Conservation (phyloP, 2,329 filamentous ascomycete species). For the Cercospora sp. region DNA sequence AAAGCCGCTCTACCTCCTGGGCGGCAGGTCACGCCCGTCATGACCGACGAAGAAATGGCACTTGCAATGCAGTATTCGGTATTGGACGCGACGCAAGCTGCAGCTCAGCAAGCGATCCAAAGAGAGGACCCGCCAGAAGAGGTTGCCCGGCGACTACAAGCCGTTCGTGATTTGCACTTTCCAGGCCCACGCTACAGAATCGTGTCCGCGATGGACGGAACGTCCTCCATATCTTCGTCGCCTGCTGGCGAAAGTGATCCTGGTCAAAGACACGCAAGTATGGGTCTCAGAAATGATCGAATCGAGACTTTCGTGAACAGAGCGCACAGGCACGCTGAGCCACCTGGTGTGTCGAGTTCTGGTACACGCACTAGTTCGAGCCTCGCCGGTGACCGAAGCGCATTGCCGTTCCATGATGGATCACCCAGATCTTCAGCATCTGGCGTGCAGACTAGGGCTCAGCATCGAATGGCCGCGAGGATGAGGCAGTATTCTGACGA, state of each 20-base stretch:
- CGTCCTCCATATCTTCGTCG: neutral
- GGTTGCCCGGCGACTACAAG: neutral
- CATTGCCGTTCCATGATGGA: neutral
- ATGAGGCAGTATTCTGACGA: neutral
- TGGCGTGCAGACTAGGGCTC: neutral
- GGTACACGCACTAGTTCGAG: neutral
- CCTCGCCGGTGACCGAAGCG: neutral
- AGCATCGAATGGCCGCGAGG: neutral
- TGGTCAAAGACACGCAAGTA: neutral
- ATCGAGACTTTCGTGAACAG: neutral
- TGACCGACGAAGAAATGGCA: constrained; percentile 18
- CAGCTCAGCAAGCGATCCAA: neutral
- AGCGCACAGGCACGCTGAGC: neutral
- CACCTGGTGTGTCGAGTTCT: neutral
- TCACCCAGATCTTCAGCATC: neutral
- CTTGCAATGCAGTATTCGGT: constrained; percentile 14
- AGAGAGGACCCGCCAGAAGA: constrained; percentile 1
- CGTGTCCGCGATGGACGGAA: neutral
- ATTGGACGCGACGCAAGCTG: constrained; percentile 1
- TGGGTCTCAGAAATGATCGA: neutral
- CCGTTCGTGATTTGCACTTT: constrained; percentile 5
- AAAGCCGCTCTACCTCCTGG: neutral
- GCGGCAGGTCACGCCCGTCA: constrained; percentile 12
- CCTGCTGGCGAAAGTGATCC: neutral
- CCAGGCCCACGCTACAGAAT: neutral